Percentiles rank a stretch among this genome's conserved stretches.
phyloP scores from a whole-genome alignment of 495 filamentous ascomycete genomes.

The Penicillium turbatum region DNA sequence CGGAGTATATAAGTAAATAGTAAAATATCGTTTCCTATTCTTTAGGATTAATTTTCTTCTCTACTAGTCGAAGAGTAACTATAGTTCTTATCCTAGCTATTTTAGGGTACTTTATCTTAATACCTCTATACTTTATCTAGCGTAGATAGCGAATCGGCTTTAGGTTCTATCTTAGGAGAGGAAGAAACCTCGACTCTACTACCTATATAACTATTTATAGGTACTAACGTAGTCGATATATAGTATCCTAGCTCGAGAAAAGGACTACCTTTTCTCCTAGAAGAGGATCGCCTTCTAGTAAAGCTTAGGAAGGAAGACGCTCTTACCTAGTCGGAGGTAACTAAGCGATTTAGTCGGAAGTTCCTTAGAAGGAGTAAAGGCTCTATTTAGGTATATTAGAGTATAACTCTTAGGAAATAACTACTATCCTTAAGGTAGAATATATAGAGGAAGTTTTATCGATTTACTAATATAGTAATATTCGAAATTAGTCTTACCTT shows the following conservation, averaged over 20 bases:
- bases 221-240: not conserved
- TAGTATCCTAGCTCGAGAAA: constrained; percentile 3
- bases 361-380: constrained; percentile 14
- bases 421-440: not conserved
- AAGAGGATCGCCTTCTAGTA: constrained; percentile 11
- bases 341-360: constrained; percentile 3
- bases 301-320: constrained; percentile 8
- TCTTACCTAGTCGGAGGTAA: constrained; percentile 12
- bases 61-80: not conserved
- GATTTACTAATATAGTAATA: not conserved
- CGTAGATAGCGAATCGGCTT: too few species aligned
- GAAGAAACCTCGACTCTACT: too few species aligned
- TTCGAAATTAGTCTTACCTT: not conserved
- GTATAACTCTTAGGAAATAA: constrained; percentile 8
- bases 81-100: constrained; percentile 5
- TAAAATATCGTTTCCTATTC: not conserved
- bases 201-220: not conserved
- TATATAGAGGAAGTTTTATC: not conserved
- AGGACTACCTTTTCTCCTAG: constrained; percentile 7
- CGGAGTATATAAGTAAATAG: not conserved
- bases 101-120: constrained; percentile 1
- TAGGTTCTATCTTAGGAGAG: too few species aligned
- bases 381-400: constrained; percentile 14
- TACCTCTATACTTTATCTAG: not conserved
- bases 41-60: constrained; percentile 3